Evolutionary conservation across 768 basidiomycete species (phyloP).

Genomic region (Pleurotus ostreatus): DNA sequence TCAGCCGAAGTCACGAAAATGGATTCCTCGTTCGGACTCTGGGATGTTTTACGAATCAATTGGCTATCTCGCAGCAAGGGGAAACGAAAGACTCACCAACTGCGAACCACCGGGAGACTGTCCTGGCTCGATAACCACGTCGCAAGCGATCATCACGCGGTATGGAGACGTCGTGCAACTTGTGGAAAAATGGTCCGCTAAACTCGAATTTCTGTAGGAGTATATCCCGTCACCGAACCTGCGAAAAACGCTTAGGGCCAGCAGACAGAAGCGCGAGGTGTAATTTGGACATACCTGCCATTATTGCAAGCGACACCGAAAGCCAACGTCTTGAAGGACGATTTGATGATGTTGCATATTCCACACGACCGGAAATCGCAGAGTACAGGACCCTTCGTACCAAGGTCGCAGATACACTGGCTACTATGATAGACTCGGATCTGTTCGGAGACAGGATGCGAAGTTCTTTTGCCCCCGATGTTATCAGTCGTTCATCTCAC

Average conservation of each 20-base stretch:
- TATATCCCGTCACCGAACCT: constrained; percentile 65
- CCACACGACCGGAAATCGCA: constrained; percentile 64
- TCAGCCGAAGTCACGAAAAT: constrained; percentile 52
- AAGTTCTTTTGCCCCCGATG: constrained; percentile 8
- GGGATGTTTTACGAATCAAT: constrained; percentile 13
- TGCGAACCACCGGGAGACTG: constrained; percentile 17
- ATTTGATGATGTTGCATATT: constrained; percentile 56
- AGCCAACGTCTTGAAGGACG: constrained; percentile 52
- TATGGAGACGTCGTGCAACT: constrained; percentile 66
- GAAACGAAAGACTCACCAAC: constrained; percentile 7
- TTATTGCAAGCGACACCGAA: constrained; percentile 49
- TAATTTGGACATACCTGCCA: constrained; percentile 42
- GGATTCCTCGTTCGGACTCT: constrained; percentile 45
- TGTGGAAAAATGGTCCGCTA: constrained; percentile 58
- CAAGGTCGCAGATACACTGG: constrained; percentile 68
- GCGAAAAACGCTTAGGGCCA: constrained; percentile 5
- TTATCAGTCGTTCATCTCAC: not conserved
- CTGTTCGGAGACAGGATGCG: constrained; percentile 21
- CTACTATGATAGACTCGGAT: constrained; percentile 60
- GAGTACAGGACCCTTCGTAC: constrained; percentile 42
- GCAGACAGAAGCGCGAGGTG: not conserved
- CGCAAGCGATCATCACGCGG: constrained; percentile 61
- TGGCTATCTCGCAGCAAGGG: not conserved
- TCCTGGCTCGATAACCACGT: constrained; percentile 39
- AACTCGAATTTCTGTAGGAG: constrained; percentile 54